phyloP scores from a whole-genome alignment of 805 yeast species.

The Saccharomycopsis amapae region DNA sequence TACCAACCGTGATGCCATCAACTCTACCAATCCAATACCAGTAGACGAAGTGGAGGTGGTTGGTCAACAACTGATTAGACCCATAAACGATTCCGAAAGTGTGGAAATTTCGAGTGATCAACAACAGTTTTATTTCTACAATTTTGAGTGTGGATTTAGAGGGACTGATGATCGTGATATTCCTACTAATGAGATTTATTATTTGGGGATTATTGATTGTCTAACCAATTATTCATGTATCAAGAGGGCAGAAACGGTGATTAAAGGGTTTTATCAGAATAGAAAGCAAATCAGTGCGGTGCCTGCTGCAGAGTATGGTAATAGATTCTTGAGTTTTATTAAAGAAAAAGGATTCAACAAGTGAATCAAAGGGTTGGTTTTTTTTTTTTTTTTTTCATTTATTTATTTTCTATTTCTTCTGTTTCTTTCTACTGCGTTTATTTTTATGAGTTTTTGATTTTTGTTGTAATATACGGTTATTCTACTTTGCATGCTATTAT shows the following conservation, averaged over 20 bases:
- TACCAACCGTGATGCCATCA: conserved; percentile 24
- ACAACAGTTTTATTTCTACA: conserved; percentile 56
- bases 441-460: too few species aligned
- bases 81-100: too few species aligned
- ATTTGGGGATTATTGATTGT: conserved; percentile 91
- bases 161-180: conserved; percentile 43
- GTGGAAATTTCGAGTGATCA: too few species aligned
- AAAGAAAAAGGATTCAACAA: conserved; percentile 12
- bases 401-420: background rate
- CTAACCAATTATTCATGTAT: conserved; percentile 69
- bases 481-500: too few species aligned
- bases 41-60: conserved; percentile 28
- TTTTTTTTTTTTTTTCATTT: too few species aligned
- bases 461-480: too few species aligned
- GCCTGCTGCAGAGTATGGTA: conserved; percentile 87
- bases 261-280: conserved; percentile 67
- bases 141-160: conserved; percentile 78
- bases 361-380: background rate
- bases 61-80: too few species aligned
- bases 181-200: conserved; percentile 37
- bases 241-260: conserved; percentile 78
- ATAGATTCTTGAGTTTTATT: conserved; percentile 75
- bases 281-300: conserved; percentile 74
- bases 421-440: too few species aligned
- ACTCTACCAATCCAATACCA: conserved; percentile 40